Conservation (phyloP, 2,329 filamentous ascomycete genomes). For the Pyricularia pennisetigena region DNA sequence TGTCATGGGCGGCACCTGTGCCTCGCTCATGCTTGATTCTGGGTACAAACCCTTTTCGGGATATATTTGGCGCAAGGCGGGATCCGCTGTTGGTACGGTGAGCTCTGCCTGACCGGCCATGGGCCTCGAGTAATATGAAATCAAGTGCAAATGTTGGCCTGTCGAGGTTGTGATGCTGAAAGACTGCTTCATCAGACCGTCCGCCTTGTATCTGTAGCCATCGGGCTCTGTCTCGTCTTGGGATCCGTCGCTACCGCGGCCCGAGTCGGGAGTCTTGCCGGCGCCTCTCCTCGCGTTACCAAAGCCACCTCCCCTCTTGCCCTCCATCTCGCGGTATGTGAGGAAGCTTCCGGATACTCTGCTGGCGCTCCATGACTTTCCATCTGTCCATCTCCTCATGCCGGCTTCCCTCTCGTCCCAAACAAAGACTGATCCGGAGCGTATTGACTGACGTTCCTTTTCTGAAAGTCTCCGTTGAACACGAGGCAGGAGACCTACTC, state of each 20-base stretch:
- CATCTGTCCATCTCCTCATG: slow-evolving; percentile 97
- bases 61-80: slow-evolving; percentile 68
- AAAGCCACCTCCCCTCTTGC: slow-evolving; percentile 80
- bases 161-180: slow-evolving; percentile 95
- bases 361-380: slow-evolving; percentile 98
- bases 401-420: slow-evolving; percentile 98
- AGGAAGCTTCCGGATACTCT: slow-evolving; percentile 95
- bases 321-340: slow-evolving; percentile 98
- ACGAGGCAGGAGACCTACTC: slow-evolving; percentile 77
- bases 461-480: slow-evolving; percentile 91
- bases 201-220: slow-evolving; percentile 88
- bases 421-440: slow-evolving; percentile 96
- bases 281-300: slow-evolving; percentile 44
- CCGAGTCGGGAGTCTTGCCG: slow-evolving; percentile 73
- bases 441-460: slow-evolving; percentile 93
- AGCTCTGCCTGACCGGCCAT: slow-evolving; percentile 64
- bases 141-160: slow-evolving; percentile 86
- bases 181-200: slow-evolving; percentile 98
- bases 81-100: slow-evolving; percentile 73
- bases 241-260: slow-evolving; percentile 73
- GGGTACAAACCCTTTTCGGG: slow-evolving; percentile 95
- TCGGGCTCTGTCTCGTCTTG: slow-evolving; percentile 78
- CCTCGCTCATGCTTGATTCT: slow-evolving; percentile 85
- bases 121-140: slow-evolving; percentile 89
- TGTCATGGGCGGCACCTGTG: slow-evolving; percentile 70